phyloP scores from a whole-genome alignment of 108 stramenopile species.

The Phaeodactylum tricornutum region DNA sequence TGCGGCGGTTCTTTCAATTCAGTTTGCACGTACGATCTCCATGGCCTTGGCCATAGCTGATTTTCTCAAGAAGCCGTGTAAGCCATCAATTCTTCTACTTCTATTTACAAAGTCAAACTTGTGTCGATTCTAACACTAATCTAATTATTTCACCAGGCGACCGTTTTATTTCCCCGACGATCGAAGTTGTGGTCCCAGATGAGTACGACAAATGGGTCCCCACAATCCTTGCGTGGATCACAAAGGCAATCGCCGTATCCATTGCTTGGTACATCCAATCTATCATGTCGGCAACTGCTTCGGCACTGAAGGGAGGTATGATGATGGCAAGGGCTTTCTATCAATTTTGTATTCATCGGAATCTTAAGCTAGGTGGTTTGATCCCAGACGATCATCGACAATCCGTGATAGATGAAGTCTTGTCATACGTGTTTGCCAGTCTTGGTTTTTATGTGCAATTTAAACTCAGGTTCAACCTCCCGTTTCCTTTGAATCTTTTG shows the following conservation, averaged over 20 bases:
- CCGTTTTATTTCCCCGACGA: constrained; percentile 52
- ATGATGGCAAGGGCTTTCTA: constrained; percentile 76
- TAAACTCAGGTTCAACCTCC: constrained; percentile 50
- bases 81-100: constrained; percentile 7
- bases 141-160: constrained; percentile 15
- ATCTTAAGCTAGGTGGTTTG: constrained; percentile 32
- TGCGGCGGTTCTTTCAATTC: constrained; percentile 78
- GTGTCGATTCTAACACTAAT: background rate
- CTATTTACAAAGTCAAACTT: background rate
- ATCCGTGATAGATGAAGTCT: constrained; percentile 68
- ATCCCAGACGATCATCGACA: constrained; percentile 52
- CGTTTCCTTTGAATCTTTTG: constrained; percentile 82
- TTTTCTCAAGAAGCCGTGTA: constrained; percentile 48
- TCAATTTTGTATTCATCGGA: constrained; percentile 19
- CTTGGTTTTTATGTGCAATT: constrained; percentile 83
- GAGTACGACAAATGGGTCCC: constrained; percentile 85
- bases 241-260: constrained; percentile 70
- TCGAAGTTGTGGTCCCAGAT: constrained; percentile 49
- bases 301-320: constrained; percentile 80
- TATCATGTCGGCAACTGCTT: constrained; percentile 78
- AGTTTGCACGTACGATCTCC: constrained; percentile 83
- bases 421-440: constrained; percentile 75
- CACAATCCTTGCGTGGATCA: constrained; percentile 45
- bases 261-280: constrained; percentile 89
- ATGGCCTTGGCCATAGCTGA: constrained; percentile 79